A percentile compares a stretch with the other conserved stretches of the same genome.
Conservation (phyloP, 2,329 filamentous ascomycete genomes). For the Colletotrichum camelliae region DNA sequence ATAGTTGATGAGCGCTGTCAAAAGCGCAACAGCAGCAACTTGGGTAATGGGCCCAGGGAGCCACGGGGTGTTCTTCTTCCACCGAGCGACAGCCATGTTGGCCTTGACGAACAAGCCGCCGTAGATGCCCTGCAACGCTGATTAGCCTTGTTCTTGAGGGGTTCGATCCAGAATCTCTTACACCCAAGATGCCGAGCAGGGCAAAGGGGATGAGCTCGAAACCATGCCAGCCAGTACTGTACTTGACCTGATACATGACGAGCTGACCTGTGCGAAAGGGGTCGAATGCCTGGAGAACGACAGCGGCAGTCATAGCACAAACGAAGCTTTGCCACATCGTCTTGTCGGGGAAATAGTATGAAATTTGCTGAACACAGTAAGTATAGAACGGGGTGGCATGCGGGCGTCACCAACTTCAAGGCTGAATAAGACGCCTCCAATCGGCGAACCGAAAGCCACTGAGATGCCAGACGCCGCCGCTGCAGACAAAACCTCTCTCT, state of each 20-base stretch:
- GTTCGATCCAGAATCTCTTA: conserved; percentile 37
- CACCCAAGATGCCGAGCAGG: conserved; percentile 82
- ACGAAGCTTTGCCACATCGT: conserved; percentile 99
- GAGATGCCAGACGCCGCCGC: conserved; percentile 92
- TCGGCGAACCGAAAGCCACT: conserved; percentile 91
- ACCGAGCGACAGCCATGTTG: conserved; percentile 86
- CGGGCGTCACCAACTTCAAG: conserved; percentile 67
- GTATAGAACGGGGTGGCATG: neutral
- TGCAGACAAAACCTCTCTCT: conserved; percentile 90
- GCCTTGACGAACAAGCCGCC: conserved; percentile 93
- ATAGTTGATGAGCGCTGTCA: conserved; percentile 91
- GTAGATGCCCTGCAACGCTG: conserved; percentile 71
- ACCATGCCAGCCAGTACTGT: conserved; percentile 89
- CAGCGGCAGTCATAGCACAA: conserved; percentile 97
- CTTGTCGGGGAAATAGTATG: conserved; percentile 98
- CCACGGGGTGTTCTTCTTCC: conserved; percentile 72
- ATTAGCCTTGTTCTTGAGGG: conserved; percentile 14
- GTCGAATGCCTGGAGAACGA: conserved; percentile 90
- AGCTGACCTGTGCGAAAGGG: conserved; percentile 95
- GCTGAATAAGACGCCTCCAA: conserved; percentile 93
- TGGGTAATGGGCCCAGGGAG: conserved; percentile 79
- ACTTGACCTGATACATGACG: conserved; percentile 94
- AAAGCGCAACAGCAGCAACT: conserved; percentile 77
- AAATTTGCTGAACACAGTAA: conserved; percentile 71
- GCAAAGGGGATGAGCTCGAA: conserved; percentile 93